Conservation (phyloP, 345 rosid genomes). For the Citrus cavaleriei region DNA sequence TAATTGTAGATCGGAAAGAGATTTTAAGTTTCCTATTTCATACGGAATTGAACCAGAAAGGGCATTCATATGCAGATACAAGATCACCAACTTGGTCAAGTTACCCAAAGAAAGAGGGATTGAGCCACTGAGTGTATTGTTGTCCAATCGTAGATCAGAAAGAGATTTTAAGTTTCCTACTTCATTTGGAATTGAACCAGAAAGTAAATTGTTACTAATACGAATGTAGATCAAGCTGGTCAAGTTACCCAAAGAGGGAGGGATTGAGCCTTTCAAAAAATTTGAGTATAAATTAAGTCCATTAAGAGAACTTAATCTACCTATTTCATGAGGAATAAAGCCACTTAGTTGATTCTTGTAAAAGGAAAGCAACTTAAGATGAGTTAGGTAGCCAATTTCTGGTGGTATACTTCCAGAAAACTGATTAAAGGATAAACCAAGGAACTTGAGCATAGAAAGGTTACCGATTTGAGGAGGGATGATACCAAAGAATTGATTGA, state of each 20-base stretch:
- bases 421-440: neutral
- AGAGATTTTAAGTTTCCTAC: too few relatives aligned
- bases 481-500: neutral
- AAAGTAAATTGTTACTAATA: too few relatives aligned
- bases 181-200: too few relatives aligned
- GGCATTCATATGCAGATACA: fast-evolving
- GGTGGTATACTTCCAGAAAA: constrained; percentile 12
- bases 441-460: neutral
- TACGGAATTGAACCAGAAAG: too few relatives aligned
- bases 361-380: constrained; percentile 9
- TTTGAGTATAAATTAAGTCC: neutral
- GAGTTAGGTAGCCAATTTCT: neutral
- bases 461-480: neutral
- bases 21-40: too few relatives aligned
- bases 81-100: too few relatives aligned
- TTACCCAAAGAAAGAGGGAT: too few relatives aligned
- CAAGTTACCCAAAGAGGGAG: too few relatives aligned
- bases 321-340: neutral
- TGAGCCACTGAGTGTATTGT: too few relatives aligned
- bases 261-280: constrained; percentile 4
- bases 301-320: neutral
- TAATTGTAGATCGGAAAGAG: too few relatives aligned
- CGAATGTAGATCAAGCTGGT: fast-evolving
- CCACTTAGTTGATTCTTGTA: neutral
- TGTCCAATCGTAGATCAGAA: too few relatives aligned